Evolutionary conservation across 2,329 filamentous ascomycete species (phyloP).

Genomic region (Fusarium sulawesiense): DNA sequence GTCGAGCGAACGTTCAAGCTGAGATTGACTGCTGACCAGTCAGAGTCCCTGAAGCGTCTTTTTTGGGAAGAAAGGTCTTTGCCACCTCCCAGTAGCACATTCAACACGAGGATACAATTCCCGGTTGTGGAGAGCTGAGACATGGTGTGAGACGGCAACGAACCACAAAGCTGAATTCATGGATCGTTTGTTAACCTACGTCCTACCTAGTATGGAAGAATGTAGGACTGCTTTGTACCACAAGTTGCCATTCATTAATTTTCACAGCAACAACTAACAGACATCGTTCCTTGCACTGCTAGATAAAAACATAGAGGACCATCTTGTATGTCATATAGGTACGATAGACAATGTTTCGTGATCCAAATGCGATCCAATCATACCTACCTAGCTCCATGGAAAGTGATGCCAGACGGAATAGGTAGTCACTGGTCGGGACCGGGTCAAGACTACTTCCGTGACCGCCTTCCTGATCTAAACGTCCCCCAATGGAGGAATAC

Average conservation of each 20-base stretch:
- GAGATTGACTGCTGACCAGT: slow-evolving; percentile 33
- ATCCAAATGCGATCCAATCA: not conserved
- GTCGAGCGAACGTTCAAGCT: slow-evolving; percentile 25
- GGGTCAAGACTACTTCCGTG: slow-evolving; percentile 33
- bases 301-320: not conserved
- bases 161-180: not conserved
- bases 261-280: not conserved
- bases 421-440: not conserved
- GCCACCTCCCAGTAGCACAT: slow-evolving; percentile 28
- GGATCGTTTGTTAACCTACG: not conserved
- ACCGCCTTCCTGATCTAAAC: slow-evolving; percentile 42
- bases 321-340: not conserved
- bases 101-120: slow-evolving; percentile 10
- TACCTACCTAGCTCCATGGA: not conserved
- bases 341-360: not conserved
- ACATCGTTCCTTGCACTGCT: not conserved
- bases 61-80: slow-evolving; percentile 23
- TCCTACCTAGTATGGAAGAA: not conserved
- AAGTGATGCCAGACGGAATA: not conserved
- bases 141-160: slow-evolving; percentile 13
- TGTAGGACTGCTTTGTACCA: not conserved
- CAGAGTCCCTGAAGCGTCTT: slow-evolving; percentile 32
- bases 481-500: slow-evolving; percentile 31
- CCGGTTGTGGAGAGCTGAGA: slow-evolving; percentile 31
- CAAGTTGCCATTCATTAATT: not conserved